phyloP scores from a whole-genome alignment of 2,329 filamentous ascomycete genomes.

The Remersonia thermophila region DNA sequence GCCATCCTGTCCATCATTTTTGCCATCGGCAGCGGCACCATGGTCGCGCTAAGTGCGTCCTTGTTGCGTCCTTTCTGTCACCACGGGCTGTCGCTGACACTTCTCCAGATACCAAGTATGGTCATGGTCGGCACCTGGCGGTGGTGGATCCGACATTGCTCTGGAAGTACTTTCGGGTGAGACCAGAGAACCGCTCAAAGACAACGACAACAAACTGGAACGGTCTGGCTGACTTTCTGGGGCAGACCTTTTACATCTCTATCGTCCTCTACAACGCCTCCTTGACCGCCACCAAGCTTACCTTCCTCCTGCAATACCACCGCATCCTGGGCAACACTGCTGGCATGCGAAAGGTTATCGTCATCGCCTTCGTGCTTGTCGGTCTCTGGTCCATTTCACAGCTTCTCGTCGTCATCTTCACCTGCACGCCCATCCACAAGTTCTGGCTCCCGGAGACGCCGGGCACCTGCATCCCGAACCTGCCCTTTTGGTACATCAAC shows the following conservation, averaged over 20 bases:
- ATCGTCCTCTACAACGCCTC: constrained; percentile 27
- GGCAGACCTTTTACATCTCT: constrained; percentile 26
- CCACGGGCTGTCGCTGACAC: not conserved
- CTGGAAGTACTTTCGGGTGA: constrained; percentile 15
- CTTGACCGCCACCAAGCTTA: constrained; percentile 25
- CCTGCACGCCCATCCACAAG: constrained; percentile 23
- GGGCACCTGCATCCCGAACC: constrained; percentile 23
- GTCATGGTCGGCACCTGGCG: constrained; percentile 13
- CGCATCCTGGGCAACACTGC: constrained; percentile 22
- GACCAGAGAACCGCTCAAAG: too few species aligned
- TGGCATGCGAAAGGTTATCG: constrained; percentile 21
- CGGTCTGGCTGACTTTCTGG: not conserved
- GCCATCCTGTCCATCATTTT: constrained; percentile 14
- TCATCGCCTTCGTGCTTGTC: constrained; percentile 22
- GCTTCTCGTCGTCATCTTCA: constrained; percentile 25
- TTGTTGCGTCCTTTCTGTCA: not conserved
- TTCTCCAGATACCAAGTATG: constrained; percentile 12
- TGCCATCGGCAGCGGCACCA: constrained; percentile 12
- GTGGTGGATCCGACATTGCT: constrained; percentile 6
- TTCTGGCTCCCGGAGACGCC: constrained; percentile 23
- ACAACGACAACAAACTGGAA: too few species aligned
- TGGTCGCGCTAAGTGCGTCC: constrained; percentile 11
- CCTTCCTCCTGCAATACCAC: constrained; percentile 28
- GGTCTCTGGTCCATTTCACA: constrained; percentile 26
- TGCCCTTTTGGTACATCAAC: constrained; percentile 25